Evolutionary conservation across 2,329 filamentous ascomycete species (phyloP).

Genomic region (Alternaria triticina): DNA sequence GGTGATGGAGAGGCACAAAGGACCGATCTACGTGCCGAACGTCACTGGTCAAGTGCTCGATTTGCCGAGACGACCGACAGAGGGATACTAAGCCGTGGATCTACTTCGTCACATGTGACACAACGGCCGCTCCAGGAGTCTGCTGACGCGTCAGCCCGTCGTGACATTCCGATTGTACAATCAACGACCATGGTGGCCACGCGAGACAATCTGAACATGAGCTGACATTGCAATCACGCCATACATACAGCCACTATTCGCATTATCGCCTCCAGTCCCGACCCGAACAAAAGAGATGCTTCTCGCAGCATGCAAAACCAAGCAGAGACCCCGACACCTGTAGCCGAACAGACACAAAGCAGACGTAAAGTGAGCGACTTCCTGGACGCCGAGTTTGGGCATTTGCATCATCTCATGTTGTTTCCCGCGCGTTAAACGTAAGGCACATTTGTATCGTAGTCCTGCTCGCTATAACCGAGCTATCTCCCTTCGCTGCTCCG

Average conservation of each 20-base stretch:
- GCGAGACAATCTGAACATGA: background rate
- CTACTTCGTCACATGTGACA: background rate
- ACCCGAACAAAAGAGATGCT: conserved; percentile 25
- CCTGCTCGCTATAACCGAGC: conserved; percentile 8
- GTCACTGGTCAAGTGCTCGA: background rate
- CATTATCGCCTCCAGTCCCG: conserved; percentile 36
- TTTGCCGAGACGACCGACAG: background rate
- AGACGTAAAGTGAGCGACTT: conserved; percentile 41
- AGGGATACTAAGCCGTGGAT: background rate
- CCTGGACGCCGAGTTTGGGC: conserved; percentile 41
- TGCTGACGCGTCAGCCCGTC: background rate
- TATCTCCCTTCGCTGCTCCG: background rate
- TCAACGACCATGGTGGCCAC: background rate
- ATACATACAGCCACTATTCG: conserved; percentile 38
- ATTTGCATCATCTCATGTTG: conserved; percentile 43
- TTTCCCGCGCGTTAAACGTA: background rate
- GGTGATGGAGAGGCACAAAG: background rate
- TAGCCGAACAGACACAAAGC: conserved; percentile 37
- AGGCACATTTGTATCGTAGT: conserved; percentile 21
- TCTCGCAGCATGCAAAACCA: conserved; percentile 41
- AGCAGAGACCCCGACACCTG: conserved; percentile 30
- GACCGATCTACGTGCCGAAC: background rate
- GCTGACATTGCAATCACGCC: conserved; percentile 23
- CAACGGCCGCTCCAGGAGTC: background rate
- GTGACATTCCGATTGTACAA: background rate